Conservation (phyloP, 768 basidiomycete species). For the Pleurotus platypus region DNA sequence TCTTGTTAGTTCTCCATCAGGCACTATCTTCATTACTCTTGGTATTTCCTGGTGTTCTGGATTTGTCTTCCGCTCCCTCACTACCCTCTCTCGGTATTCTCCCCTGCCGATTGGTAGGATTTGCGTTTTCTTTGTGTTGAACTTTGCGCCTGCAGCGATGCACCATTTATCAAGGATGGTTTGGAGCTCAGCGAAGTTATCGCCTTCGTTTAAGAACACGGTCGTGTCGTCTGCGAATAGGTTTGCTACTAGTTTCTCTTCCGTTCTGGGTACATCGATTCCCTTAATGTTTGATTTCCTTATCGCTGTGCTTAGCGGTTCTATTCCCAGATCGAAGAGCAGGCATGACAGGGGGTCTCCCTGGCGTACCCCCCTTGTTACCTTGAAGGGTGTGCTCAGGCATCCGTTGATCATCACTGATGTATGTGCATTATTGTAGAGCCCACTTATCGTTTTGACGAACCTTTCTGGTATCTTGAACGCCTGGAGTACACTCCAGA, state of each 20-base stretch:
- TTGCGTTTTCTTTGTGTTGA: background rate
- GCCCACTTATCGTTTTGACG: constrained; percentile 19
- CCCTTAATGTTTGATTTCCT: constrained; percentile 25
- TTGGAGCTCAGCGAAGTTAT: background rate
- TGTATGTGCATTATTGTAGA: constrained; percentile 26
- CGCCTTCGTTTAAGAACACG: background rate
- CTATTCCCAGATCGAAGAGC: constrained; percentile 35
- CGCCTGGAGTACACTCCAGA: background rate
- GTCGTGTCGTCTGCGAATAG: constrained; percentile 41
- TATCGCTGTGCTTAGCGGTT: constrained; percentile 29
- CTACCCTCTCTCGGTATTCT: background rate
- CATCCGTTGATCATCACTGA: constrained; percentile 28
- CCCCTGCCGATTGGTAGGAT: background rate
- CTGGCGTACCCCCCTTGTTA: constrained; percentile 31
- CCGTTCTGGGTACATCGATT: constrained; percentile 13
- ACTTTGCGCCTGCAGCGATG: constrained; percentile 16
- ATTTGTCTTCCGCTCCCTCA: background rate
- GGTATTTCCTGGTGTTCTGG: background rate
- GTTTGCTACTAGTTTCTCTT: constrained; percentile 20
- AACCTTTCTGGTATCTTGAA: constrained; percentile 20
- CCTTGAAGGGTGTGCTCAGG: constrained; percentile 17
- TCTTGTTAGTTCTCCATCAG: background rate
- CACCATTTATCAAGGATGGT: constrained; percentile 21
- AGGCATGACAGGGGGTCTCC: constrained; percentile 37
- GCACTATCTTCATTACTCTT: background rate